Percentiles rank a stretch among this genome's conserved stretches.
These are phyloP conservation scores for Fusarium duplospermum DNA, from an alignment of 2,329 filamentous ascomycete species.

Conservation along the genomic window DNA sequence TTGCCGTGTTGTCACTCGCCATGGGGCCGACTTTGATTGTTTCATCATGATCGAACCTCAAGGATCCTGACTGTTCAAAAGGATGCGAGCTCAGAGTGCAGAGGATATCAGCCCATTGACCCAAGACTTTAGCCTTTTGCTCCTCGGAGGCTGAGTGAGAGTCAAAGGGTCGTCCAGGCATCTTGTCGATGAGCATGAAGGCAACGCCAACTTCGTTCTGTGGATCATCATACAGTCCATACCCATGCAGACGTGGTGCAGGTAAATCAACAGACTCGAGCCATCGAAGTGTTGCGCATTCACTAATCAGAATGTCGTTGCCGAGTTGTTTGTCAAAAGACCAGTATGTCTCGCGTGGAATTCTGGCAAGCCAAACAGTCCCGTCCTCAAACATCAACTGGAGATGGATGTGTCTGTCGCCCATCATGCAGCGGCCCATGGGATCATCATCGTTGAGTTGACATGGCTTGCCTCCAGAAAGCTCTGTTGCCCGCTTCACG, in stretches of 20 bases:
- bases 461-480: constrained; percentile 27
- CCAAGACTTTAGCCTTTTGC: constrained; percentile 31
- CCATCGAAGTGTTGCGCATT: constrained; percentile 25
- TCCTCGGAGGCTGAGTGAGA: constrained; percentile 24
- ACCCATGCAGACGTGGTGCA: constrained; percentile 36
- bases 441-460: constrained; percentile 17
- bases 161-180: constrained; percentile 39
- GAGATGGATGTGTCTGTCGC: constrained; percentile 22
- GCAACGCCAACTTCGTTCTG: constrained; percentile 41
- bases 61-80: constrained; percentile 9
- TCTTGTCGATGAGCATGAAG: constrained; percentile 42
- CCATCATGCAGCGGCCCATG: constrained; percentile 7
- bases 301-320: constrained; percentile 17
- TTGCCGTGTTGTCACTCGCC: constrained; percentile 19
- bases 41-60: constrained; percentile 2
- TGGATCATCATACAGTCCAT: constrained; percentile 36
- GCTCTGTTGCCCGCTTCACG: constrained; percentile 21
- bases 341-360: constrained; percentile 15
- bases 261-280: constrained; percentile 43
- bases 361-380: constrained; percentile 16
- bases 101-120: background rate
- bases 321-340: constrained; percentile 7
- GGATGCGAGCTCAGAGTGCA: background rate
- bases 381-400: constrained; percentile 18
- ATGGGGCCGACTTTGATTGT: constrained; percentile 15